phyloP scores from a whole-genome alignment of 768 basidiomycete genomes.

The Daedaleopsis nitida region DNA sequence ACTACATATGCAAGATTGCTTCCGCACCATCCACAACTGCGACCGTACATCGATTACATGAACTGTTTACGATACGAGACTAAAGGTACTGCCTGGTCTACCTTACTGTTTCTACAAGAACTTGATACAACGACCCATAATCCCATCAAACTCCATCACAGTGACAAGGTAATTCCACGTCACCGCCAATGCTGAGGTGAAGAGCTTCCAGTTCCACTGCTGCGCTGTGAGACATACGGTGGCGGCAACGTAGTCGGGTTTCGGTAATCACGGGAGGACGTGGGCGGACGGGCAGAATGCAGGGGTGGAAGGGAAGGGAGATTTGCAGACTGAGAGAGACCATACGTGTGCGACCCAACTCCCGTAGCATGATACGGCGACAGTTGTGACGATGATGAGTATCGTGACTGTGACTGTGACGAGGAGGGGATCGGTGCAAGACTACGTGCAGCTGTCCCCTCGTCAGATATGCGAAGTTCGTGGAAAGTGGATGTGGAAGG shows the following conservation, averaged over 20 bases:
- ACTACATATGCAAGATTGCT: too few species aligned
- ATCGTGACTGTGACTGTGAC: slow-evolving; percentile 14
- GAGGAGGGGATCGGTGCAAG: slow-evolving; percentile 1
- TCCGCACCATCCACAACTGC: too few species aligned
- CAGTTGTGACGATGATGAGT: slow-evolving; percentile 7
- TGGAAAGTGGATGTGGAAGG: slow-evolving; percentile 12
- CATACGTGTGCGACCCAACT: slow-evolving; percentile 2
- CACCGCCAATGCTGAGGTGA: slow-evolving; percentile 19
- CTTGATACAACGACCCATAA: slow-evolving; percentile 6
- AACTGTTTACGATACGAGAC: background rate
- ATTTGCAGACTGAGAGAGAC: background rate
- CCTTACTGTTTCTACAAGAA: slow-evolving; percentile 1
- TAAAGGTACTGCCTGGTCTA: background rate
- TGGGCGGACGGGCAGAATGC: slow-evolving; percentile 4
- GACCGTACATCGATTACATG: background rate
- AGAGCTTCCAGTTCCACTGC: slow-evolving; percentile 13
- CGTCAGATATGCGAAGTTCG: slow-evolving; percentile 3
- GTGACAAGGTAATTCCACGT: slow-evolving; percentile 3
- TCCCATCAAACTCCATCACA: background rate
- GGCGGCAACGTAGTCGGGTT: slow-evolving; percentile 11
- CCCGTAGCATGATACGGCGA: background rate
- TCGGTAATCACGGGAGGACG: slow-evolving; percentile 11
- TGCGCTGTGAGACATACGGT: slow-evolving; percentile 9
- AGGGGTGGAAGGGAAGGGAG: background rate
- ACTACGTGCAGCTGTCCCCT: background rate